These are phyloP conservation scores for Malus hybrid DNA, from an alignment of 331 rosid genomes.

Conservation along the genomic window DNA sequence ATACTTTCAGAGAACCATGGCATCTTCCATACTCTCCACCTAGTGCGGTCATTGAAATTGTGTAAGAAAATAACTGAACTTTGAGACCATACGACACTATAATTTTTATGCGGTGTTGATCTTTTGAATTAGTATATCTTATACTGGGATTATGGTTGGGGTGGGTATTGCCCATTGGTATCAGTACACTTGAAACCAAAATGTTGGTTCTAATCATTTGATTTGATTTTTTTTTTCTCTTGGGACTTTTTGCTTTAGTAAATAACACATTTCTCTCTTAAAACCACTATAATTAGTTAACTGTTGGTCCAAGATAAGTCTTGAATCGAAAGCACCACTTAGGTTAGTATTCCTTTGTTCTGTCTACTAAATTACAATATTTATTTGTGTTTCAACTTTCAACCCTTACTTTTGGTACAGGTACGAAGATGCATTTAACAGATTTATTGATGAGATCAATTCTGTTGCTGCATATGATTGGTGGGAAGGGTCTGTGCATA, in stretches of 20 bases:
- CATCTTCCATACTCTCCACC: slow-evolving; percentile 99
- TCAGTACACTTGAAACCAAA: neutral
- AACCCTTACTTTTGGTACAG: slow-evolving; percentile 37
- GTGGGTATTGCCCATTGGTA: neutral
- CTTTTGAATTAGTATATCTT: neutral
- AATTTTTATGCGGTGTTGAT: neutral
- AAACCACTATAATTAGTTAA: neutral
- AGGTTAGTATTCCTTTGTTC: neutral
- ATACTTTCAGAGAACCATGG: slow-evolving; percentile 89
- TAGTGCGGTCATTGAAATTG: slow-evolving; percentile 90
- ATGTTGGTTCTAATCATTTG: neutral
- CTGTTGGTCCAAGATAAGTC: neutral
- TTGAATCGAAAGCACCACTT: neutral
- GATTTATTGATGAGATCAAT: slow-evolving; percentile 90
- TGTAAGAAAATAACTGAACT: slow-evolving; percentile 56
- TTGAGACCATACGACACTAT: neutral
- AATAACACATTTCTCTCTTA: neutral
- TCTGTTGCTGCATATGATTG: slow-evolving; percentile 98
- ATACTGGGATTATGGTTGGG: neutral
- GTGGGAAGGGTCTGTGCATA: slow-evolving; percentile 99
- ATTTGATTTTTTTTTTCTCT: neutral
- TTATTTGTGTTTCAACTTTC: slow-evolving; percentile 9
- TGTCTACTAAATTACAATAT: slow-evolving; percentile 2
- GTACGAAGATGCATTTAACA: slow-evolving; percentile 93
- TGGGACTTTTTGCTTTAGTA: neutral